phyloP scores from a whole-genome alignment of 352 stramenopile genomes.

The Thalassiosira mediterranea region DNA sequence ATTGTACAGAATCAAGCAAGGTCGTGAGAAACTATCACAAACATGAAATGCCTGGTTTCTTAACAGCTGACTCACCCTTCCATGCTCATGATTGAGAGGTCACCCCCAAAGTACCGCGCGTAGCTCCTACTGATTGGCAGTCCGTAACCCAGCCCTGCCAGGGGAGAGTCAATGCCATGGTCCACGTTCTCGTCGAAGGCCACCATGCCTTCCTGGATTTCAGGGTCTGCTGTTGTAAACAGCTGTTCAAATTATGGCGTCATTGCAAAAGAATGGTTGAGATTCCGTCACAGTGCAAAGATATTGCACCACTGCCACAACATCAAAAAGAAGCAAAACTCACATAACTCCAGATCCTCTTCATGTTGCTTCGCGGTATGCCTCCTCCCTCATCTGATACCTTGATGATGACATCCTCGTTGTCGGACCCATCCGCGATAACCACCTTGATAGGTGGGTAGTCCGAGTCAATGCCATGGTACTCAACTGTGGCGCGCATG shows the following conservation, averaged over 20 bases:
- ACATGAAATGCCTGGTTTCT: too few relatives aligned
- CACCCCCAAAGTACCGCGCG: constrained; percentile 98
- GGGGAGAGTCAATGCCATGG: constrained; percentile 84
- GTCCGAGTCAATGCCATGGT: constrained; percentile 95
- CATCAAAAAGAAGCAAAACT: constrained; percentile 22
- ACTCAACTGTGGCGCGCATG: constrained; percentile 98
- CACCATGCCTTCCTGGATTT: constrained; percentile 87
- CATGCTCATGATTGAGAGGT: constrained; percentile 99
- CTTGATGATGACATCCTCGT: constrained; percentile 99
- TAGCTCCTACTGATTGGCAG: constrained; percentile 95
- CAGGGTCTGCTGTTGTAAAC: constrained; percentile 98
- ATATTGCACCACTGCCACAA: not conserved
- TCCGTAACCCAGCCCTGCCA: constrained; percentile 96
- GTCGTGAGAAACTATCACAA: too few relatives aligned
- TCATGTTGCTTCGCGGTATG: constrained; percentile 97
- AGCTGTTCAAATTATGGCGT: constrained; percentile 69
- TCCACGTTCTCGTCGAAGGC: constrained; percentile 76
- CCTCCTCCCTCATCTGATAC: constrained; percentile 99
- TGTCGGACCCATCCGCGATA: constrained; percentile 98
- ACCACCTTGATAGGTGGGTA: constrained; percentile 99
- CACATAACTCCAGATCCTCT: constrained; percentile 95
- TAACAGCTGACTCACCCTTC: constrained; percentile 93
- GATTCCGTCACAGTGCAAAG: not conserved
- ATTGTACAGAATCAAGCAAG: constrained; percentile 62
- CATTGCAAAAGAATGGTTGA: not conserved